Conservation (phyloP, 1,284 basidiomycete species). For the Earliella scabrosa region DNA sequence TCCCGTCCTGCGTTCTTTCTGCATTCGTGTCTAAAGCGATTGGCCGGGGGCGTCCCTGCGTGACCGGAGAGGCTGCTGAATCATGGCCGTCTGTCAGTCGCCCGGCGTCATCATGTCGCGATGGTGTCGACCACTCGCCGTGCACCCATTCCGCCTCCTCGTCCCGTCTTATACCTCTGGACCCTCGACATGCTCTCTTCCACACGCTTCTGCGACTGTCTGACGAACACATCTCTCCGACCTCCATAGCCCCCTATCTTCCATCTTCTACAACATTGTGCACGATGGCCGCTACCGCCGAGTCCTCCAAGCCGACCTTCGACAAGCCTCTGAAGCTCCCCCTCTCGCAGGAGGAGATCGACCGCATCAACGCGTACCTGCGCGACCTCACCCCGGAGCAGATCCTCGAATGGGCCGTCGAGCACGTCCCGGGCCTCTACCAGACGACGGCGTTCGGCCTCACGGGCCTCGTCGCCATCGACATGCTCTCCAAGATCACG, state of each 20-base stretch:
- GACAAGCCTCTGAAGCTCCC: slow-evolving; percentile 64
- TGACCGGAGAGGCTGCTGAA: slow-evolving; percentile 24
- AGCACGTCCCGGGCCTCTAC: slow-evolving; percentile 78
- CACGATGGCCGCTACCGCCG: slow-evolving; percentile 14
- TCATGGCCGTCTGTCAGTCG: slow-evolving; percentile 12
- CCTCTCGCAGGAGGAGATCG: slow-evolving; percentile 64
- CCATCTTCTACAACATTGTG: background rate
- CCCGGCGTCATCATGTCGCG: slow-evolving; percentile 20
- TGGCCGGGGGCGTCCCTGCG: slow-evolving; percentile 17
- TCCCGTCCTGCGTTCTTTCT: background rate
- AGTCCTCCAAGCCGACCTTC: slow-evolving; percentile 34
- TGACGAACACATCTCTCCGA: background rate
- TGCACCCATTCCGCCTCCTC: slow-evolving; percentile 18
- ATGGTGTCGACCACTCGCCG: slow-evolving; percentile 25
- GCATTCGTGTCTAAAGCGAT: slow-evolving; percentile 18
- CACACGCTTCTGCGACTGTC: too few relatives aligned
- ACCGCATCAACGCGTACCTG: slow-evolving; percentile 76
- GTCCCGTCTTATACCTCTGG: slow-evolving; percentile 14
- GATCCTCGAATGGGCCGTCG: slow-evolving; percentile 84
- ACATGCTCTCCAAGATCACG: slow-evolving; percentile 89
- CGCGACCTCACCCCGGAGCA: slow-evolving; percentile 75
- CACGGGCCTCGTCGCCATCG: slow-evolving; percentile 88
- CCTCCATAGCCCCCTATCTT: too few relatives aligned
- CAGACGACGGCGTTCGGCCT: slow-evolving; percentile 96
- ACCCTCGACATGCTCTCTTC: slow-evolving; percentile 6